Evolutionary conservation across 768 basidiomycete species (phyloP), one percentile per base, ranked within the genome.

Genomic region (Boletus rubropictus): DNA sequence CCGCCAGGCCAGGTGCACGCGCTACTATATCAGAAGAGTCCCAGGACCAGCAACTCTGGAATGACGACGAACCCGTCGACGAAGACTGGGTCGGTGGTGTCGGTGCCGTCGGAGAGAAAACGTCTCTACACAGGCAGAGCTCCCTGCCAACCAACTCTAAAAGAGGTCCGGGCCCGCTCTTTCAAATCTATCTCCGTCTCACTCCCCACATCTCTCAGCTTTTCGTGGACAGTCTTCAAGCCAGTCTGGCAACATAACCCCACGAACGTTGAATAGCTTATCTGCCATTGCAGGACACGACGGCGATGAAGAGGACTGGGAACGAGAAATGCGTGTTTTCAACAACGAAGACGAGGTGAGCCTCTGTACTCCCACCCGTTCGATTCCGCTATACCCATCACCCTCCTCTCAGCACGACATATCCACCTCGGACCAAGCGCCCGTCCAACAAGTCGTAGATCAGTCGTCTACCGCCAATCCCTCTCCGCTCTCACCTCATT

Each of bases 291-390:
- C 86, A 42, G 88, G 87, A 34, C 84, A 88, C 58, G 89, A 92
- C 56, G 87, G 84, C 55, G 89, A 89, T 50, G 89, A 92, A 62
- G 89, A 90, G 53, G 85, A 88, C 46, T 92, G 89, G 89, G 86
- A 88, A 63, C 70, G 75, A 35, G 80, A 81, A 33, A 75, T 83
- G 65, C 67, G 73, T 17, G 77, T 74, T 66, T 68, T 78, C 62
- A 69, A 71, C 11, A 72, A 79, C 49, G 83, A 82, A 43, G 86
- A 86, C 27, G 85, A 87, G 68, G 88, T 86, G 51, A 54, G 69
- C 60, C 20, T 20, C 48, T 27, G 34, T 39, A 14, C 45, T 47
- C 24, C 21, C 43, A 35, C 34, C 39, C 5, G 6, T 22, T 44
- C 37, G 32, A 40, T 41, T 20, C 36, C 48, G 20, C 25, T 24